A percentile compares a stretch with the other conserved stretches of the same genome.
phyloP scores from a whole-genome alignment of 2,329 filamentous ascomycete species.

The Chrysoporthe austroafricana region DNA sequence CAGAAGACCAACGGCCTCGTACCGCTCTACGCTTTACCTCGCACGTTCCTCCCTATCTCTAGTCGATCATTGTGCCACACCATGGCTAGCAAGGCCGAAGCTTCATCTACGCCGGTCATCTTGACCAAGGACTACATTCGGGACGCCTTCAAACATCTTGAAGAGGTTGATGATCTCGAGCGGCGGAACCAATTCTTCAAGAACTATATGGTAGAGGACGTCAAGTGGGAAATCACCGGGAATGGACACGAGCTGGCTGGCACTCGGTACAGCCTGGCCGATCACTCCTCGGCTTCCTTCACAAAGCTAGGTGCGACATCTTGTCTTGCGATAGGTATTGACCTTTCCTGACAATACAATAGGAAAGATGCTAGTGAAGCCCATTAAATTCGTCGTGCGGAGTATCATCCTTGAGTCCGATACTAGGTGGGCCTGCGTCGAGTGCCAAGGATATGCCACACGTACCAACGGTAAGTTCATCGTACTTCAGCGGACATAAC shows the following conservation, averaged over 20 bases:
- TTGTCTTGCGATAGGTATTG: neutral
- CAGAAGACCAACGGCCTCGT: neutral
- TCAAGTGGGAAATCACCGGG: conserved; percentile 13
- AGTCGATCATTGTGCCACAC: neutral
- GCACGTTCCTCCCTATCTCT: neutral
- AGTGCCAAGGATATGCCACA: conserved; percentile 13
- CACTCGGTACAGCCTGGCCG: conserved; percentile 7
- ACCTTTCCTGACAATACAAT: neutral
- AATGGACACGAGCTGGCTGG: conserved; percentile 12
- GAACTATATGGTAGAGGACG: neutral
- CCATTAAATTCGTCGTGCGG: conserved; percentile 11
- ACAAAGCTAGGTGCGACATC: neutral
- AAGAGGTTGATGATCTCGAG: conserved; percentile 7
- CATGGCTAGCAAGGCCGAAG: conserved; percentile 1
- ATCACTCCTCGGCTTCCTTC: conserved; percentile 10
- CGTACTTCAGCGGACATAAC: too few species aligned
- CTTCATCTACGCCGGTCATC: neutral
- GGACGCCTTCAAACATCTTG: conserved; percentile 1
- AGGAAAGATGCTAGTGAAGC: conserved; percentile 8
- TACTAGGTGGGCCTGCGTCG: conserved; percentile 12
- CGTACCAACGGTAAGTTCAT: conserved; percentile 8
- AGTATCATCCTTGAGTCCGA: conserved; percentile 13
- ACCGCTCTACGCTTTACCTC: neutral
- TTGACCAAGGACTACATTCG: conserved; percentile 14
- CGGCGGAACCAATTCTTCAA: conserved; percentile 5